Evolutionary conservation across 108 stramenopile genomes (phyloP).

Genomic region (Chaetoceros tenuissimus): DNA sequence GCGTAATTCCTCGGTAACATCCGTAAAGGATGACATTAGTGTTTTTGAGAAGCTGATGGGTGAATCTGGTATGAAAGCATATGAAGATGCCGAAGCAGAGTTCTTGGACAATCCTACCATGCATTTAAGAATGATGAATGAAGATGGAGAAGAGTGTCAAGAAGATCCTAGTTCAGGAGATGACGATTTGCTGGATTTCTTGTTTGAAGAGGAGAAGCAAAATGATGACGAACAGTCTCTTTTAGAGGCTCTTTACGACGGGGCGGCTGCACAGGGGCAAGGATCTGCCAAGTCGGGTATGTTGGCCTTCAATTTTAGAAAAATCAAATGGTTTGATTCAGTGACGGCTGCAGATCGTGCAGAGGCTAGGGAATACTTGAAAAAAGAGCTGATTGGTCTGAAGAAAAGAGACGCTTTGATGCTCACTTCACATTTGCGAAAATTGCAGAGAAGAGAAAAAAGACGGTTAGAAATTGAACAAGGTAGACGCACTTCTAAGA

Average conservation of each 20-base stretch:
- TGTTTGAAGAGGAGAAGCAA: conserved; percentile 1
- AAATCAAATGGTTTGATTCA: conserved; percentile 65
- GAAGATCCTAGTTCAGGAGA: conserved; percentile 20
- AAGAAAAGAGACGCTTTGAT: conserved; percentile 39
- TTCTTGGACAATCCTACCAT: not conserved
- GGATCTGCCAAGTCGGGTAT: conserved; percentile 19
- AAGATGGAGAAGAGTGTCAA: conserved; percentile 4
- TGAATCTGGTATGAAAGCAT: not conserved
- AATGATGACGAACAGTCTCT: not conserved
- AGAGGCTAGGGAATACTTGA: conserved; percentile 45
- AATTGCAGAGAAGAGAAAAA: conserved; percentile 26
- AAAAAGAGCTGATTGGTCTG: conserved; percentile 17
- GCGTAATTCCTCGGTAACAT: not conserved
- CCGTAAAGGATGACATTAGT: not conserved
- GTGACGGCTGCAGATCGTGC: conserved; percentile 49
- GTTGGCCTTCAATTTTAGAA: conserved; percentile 73
- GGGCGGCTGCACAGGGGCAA: conserved; percentile 4
- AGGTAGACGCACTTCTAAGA: conserved; percentile 14
- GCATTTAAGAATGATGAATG: not conserved
- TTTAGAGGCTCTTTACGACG: not conserved
- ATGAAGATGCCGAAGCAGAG: not conserved
- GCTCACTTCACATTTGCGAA: conserved; percentile 33
- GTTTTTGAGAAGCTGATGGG: not conserved
- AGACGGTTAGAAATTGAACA: conserved; percentile 11
- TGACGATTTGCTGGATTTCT: conserved; percentile 11